Base-by-base conservation (phyloP, 306 rosid genomes). In the Acmispon strigosus region DNA sequence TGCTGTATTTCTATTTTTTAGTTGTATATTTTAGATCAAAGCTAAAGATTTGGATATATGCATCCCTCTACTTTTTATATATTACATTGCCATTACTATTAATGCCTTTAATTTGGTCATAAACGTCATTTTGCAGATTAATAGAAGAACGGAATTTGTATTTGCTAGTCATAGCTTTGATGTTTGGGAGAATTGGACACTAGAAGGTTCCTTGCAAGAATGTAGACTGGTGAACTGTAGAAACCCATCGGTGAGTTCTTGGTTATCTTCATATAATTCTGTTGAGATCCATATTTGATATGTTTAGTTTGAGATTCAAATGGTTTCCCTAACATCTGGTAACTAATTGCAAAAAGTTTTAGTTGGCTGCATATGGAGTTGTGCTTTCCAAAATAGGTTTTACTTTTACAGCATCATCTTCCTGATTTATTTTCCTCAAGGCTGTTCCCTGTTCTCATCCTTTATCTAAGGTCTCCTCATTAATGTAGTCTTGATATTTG, bases 141-240 rank as follows among this genome's bases (percentile, higher is more conserved):
- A 94, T 76, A 86, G 97, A 79, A 89, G 86, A 86, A 91, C 75
- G 90, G 99, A 94, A 76, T 89, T 89, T 55, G 96, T 94, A 67
- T 94, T 94, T 69, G 97, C 99, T 27, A 94, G 99, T 85, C 97
- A 94, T 84, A 91, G 96, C 80, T 94, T 94, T 86, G 99, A 91
- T 80, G 99, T 94, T 55, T 91, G 99, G 99, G 97, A 91, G 82
- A 86, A 84, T 74, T 94, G 99, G 99, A 81, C 79, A 54, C 77
- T 94, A 61, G 96, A 91, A 82, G 91, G 97, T 72, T 85, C 96
- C 65, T 58, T 86, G 56, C 91, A 86, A 76, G 99, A 94, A 80
- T 94, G 99, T 62, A 89, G 87, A 77, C 86, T 94, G 82, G 89
- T 87, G 67, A 91, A 94, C 84, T 89, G 97, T 69, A 89, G 96